Evolutionary conservation across 169 alveolate genomes (phyloP).

Genomic region (Cryptosporidium sp.): DNA sequence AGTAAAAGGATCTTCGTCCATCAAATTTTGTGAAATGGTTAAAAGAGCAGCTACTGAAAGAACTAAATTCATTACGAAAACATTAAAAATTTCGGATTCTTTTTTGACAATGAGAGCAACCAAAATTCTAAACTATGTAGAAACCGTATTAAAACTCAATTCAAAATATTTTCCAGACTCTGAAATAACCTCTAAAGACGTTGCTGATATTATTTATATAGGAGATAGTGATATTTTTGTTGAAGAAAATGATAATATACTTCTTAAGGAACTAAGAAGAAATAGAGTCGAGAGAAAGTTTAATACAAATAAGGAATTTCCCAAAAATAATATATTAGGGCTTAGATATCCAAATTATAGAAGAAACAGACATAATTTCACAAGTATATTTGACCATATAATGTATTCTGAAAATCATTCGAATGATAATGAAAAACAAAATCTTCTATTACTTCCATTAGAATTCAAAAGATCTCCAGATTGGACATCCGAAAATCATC

Average conservation of each 20-base stretch:
- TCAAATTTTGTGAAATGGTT: constrained; percentile 34
- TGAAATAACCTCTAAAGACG: constrained; percentile 55
- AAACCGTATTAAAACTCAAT: constrained; percentile 38
- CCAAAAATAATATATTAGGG: background rate
- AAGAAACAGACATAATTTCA: constrained; percentile 51
- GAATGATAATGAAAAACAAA: background rate
- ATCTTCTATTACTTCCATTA: constrained; percentile 17
- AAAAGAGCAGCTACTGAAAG: constrained; percentile 6
- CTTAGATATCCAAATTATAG: constrained; percentile 38
- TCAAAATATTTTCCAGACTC: constrained; percentile 36
- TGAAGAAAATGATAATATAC: background rate
- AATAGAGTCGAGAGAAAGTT: background rate
- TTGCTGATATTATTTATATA: constrained; percentile 46
- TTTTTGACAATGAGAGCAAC: constrained; percentile 32
- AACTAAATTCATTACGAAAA: constrained; percentile 16
- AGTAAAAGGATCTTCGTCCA: background rate
- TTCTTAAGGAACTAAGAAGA: constrained; percentile 14
- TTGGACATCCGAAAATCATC: constrained; percentile 60
- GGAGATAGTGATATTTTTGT: constrained; percentile 48
- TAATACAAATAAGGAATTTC: background rate
- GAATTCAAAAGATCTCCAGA: constrained; percentile 58
- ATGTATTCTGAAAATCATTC: constrained; percentile 22
- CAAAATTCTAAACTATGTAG: constrained; percentile 22
- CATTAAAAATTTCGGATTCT: background rate
- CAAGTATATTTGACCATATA: constrained; percentile 48